Percentiles rank a stretch among this genome's conserved stretches.
phyloP scores from a whole-genome alignment of 2,329 filamentous ascomycete species.

The Colletotrichum sp. region DNA sequence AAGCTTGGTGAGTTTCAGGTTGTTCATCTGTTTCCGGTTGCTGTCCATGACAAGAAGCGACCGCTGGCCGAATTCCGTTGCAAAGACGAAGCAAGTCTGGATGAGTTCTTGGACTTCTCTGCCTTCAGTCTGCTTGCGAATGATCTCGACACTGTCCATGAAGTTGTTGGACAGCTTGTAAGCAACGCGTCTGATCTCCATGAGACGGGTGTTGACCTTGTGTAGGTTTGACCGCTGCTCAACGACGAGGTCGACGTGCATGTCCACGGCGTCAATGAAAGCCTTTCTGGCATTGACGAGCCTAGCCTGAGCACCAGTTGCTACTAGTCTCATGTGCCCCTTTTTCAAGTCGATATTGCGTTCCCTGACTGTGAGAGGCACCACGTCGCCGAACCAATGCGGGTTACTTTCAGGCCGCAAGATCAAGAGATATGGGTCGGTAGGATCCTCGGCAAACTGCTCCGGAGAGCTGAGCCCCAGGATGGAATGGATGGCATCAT shows the following conservation, averaged over 20 bases:
- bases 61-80: slow-evolving; percentile 97
- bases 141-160: slow-evolving; percentile 97
- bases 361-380: slow-evolving; percentile 74
- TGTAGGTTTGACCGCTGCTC: slow-evolving; percentile 93
- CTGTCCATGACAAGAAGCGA: slow-evolving; percentile 95
- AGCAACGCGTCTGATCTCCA: slow-evolving; percentile 92
- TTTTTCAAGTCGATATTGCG: slow-evolving; percentile 85
- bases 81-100: slow-evolving; percentile 97
- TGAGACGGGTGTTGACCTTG: slow-evolving; percentile 88
- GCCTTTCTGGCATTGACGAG: slow-evolving; percentile 79
- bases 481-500: slow-evolving; percentile 84
- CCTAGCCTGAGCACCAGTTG: slow-evolving; percentile 81
- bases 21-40: slow-evolving; percentile 95
- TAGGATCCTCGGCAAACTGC: slow-evolving; percentile 69
- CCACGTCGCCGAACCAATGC: slow-evolving; percentile 80
- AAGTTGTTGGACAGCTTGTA: slow-evolving; percentile 98
- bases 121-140: slow-evolving; percentile 82
- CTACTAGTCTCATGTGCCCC: slow-evolving; percentile 86
- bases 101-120: slow-evolving; percentile 94
- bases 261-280: slow-evolving; percentile 79
- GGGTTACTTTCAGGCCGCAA: slow-evolving; percentile 81
- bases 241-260: slow-evolving; percentile 86
- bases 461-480: slow-evolving; percentile 72
- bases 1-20: slow-evolving; percentile 90
- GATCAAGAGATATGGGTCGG: slow-evolving; percentile 85